A percentile compares a stretch with the other conserved stretches of the same genome.
Evolutionary conservation across 192 early-diverging fungal genomes (phyloP).

Genomic region (Podila epigama): DNA sequence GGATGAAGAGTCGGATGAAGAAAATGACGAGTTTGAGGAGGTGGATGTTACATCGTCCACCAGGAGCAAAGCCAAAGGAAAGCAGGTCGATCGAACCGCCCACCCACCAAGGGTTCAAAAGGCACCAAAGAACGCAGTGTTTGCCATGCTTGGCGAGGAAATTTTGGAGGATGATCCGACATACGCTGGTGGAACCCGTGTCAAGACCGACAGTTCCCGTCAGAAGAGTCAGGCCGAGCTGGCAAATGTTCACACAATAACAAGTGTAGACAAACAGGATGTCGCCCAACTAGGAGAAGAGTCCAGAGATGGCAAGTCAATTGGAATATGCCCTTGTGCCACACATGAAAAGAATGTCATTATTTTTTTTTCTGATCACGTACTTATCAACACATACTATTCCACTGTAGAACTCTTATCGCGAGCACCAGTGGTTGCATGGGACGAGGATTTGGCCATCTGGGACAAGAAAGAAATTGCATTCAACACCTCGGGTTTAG

Average conservation of each 20-base stretch:
- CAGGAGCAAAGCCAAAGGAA: conserved; percentile 19
- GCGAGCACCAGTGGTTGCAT: conserved; percentile 68
- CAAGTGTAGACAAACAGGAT: conserved; percentile 1
- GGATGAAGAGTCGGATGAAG: conserved; percentile 46
- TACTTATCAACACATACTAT: neutral
- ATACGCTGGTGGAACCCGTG: conserved; percentile 23
- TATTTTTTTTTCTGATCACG: too few relatives aligned
- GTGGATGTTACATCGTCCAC: conserved; percentile 31
- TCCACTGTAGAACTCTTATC: conserved; percentile 52
- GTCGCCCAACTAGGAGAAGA: conserved; percentile 7
- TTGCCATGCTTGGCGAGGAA: conserved; percentile 39
- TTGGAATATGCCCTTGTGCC: too few relatives aligned
- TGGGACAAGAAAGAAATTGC: conserved; percentile 68
- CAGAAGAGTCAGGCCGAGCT: too few relatives aligned
- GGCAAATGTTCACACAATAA: neutral
- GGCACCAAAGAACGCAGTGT: conserved; percentile 29
- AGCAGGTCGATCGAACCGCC: neutral
- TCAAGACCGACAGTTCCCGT: neutral
- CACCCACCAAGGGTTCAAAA: neutral
- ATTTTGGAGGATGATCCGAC: conserved; percentile 35
- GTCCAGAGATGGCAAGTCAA: conserved; percentile 31
- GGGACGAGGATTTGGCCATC: conserved; percentile 70
- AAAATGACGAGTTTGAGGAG: conserved; percentile 54
- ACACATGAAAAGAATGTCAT: too few relatives aligned
- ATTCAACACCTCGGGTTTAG: conserved; percentile 66